Percentiles rank a stretch among this genome's conserved stretches.
phyloP scores from a whole-genome alignment of 108 stramenopile species.

The Aureococcus anophagefferens region DNA sequence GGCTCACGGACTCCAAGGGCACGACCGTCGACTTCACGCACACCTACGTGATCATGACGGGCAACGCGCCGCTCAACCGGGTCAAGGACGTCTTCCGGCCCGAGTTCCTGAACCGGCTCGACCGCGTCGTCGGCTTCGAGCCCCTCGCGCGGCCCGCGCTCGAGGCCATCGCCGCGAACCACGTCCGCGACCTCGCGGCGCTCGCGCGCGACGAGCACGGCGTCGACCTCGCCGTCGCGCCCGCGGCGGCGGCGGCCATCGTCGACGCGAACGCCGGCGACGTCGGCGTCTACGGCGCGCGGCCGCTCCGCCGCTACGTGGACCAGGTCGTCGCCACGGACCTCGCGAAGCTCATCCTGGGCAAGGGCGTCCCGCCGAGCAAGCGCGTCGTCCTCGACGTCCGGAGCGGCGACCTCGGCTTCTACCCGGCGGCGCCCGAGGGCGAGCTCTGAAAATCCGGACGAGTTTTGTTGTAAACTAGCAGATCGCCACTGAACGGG shows the following conservation, averaged over 20 bases:
- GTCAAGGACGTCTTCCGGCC: slow-evolving; percentile 34
- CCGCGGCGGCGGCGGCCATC: background rate
- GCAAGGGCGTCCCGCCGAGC: no score
- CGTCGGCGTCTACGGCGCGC: slow-evolving; percentile 59
- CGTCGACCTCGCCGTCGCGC: background rate
- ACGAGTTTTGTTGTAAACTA: no score
- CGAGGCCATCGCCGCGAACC: slow-evolving; percentile 15
- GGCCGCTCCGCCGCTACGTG: slow-evolving; percentile 68
- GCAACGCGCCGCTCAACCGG: slow-evolving; percentile 60
- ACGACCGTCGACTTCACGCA: slow-evolving; percentile 89
- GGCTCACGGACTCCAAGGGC: slow-evolving; percentile 94
- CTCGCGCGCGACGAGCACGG: background rate
- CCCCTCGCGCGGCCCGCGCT: slow-evolving; percentile 19
- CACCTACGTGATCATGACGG: slow-evolving; percentile 87
- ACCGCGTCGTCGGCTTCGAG: slow-evolving; percentile 39
- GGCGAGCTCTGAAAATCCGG: no score
- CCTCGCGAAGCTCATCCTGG: slow-evolving; percentile 15
- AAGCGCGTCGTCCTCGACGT: no score
- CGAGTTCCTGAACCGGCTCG: slow-evolving; percentile 46
- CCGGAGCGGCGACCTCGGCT: no score
- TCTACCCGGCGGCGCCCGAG: no score
- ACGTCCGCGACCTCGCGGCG: background rate
- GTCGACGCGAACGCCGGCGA: slow-evolving; percentile 1
- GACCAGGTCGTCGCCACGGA: slow-evolving; percentile 63
- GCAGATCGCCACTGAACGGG: no score